Evolutionary conservation across 768 basidiomycete genomes (phyloP), one percentile per base, ranked within the genome.

Genomic region (Calocybe indica): DNA sequence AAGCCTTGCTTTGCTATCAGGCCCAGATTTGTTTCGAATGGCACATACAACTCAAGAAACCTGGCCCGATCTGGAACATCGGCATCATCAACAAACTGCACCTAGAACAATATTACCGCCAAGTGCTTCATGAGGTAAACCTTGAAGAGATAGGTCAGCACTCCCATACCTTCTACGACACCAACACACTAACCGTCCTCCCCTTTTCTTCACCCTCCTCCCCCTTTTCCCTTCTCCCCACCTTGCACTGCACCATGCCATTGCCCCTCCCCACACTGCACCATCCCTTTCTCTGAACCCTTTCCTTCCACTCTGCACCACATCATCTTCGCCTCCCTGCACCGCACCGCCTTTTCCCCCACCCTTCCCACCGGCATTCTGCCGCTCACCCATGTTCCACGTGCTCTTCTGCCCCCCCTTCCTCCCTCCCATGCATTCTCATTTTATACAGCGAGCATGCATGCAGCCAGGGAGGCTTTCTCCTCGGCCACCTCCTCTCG

Each of bases 1-100:
- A 22, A 10, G 36, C 36, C 11, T 14, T 50, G 1, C 36, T 50
- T 2, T 34, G 35, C 3, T 50, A 50, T n/a, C 50, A 52, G 41
- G 46, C 46, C 7, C n/a, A 14, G 13, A 32, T 28, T 29, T 11
- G 37, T 10, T 13, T 5, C 43, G 14, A 14, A 13, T 12, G 29
- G 22, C 46, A 42, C 33, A n/a, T n/a, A n/a, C n/a, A n/a, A n/a
- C n/a, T n/a, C n/a, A n/a, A n/a, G 15, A 34, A 51, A 50, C 45
- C 47, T 45, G 36, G n/a, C 28, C 47, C 46, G 40, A 37, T 37
- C 35, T n/a, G 9, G n/a, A 37, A 37, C 35, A 37, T 37, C n/a
- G n/a, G 35, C 35, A 37, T 37, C 35, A 37, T 37, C 35, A 37
- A n/a, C n/a, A n/a, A 37, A 9, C 35, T 37, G 9, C 35, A n/a